Evolutionary conservation across 495 filamentous ascomycete species (phyloP).

Genomic region (Trichodelitschia bisporula): DNA sequence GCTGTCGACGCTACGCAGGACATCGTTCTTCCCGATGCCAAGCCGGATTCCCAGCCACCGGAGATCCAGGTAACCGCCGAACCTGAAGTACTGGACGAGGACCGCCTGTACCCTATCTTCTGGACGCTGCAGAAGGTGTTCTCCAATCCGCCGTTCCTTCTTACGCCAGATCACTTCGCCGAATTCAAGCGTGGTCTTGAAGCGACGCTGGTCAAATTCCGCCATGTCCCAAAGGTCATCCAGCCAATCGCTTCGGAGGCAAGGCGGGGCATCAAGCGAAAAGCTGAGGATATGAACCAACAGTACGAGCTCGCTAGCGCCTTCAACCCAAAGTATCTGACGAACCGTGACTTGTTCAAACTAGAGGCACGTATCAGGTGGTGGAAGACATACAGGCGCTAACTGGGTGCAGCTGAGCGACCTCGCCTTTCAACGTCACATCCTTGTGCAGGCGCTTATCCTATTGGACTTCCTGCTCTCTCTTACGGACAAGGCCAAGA

Average conservation of each 20-base stretch:
- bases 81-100: conserved; percentile 28
- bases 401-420: conserved; percentile 45
- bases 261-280: conserved; percentile 44
- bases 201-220: conserved; percentile 56
- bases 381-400: conserved; percentile 5
- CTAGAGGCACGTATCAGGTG: conserved; percentile 41
- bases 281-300: conserved; percentile 29
- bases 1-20: conserved; percentile 6
- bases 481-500: conserved; percentile 57
- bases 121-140: conserved; percentile 84
- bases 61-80: conserved; percentile 13
- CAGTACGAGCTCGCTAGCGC: conserved; percentile 38
- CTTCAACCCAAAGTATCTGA: conserved; percentile 94
- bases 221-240: conserved; percentile 47
- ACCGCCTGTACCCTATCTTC: conserved; percentile 72
- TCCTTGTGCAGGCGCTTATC: conserved; percentile 84
- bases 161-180: conserved; percentile 40
- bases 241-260: conserved; percentile 28
- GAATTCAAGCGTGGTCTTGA: conserved; percentile 60
- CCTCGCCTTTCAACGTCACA: conserved; percentile 75
- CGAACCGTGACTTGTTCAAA: conserved; percentile 80
- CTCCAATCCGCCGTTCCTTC: conserved; percentile 65
- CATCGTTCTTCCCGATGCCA: not conserved
- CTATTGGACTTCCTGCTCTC: conserved; percentile 81
- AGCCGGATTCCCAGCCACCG: not conserved